phyloP scores from a whole-genome alignment of 1,139 yeast species.

The Scheffersomyces stambukii region DNA sequence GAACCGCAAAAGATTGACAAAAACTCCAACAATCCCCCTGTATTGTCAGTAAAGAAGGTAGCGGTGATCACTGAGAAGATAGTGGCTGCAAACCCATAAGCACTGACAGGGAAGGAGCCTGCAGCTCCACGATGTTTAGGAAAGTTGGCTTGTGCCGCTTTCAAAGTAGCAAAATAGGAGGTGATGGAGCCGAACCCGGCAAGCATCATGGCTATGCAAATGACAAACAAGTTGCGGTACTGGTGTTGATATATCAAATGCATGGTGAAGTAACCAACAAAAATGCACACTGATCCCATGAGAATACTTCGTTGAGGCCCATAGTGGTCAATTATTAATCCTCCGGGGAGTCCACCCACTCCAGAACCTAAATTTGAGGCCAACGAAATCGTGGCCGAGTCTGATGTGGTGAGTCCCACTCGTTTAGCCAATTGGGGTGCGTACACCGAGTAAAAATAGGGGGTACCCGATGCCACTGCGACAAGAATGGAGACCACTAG shows the following conservation, averaged over 20 bases:
- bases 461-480: conserved; percentile 58
- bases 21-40: conserved; percentile 37
- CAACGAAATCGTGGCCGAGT: conserved; percentile 61
- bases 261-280: conserved; percentile 36
- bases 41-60: conserved; percentile 36
- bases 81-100: conserved; percentile 51
- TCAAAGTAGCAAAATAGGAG: conserved; percentile 61
- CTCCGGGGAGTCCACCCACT: conserved; percentile 66
- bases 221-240: conserved; percentile 19
- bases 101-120: conserved; percentile 57
- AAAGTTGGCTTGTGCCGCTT: conserved; percentile 66
- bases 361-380: conserved; percentile 63
- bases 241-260: conserved; percentile 25
- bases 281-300: conserved; percentile 49
- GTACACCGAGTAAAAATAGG: conserved; percentile 67
- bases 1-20: conserved; percentile 36
- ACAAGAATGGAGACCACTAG: conserved; percentile 25
- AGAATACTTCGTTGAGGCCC: conserved; percentile 54
- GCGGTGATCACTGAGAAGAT: conserved; percentile 44
- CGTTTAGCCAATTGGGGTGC: conserved; percentile 63
- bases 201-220: conserved; percentile 38
- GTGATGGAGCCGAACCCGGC: conserved; percentile 66
- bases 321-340: conserved; percentile 55
- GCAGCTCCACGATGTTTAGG: conserved; percentile 71
- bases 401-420: conserved; percentile 54